Conservation (phyloP, 2,329 filamentous ascomycete species). For the Diaporthe sp. region DNA sequence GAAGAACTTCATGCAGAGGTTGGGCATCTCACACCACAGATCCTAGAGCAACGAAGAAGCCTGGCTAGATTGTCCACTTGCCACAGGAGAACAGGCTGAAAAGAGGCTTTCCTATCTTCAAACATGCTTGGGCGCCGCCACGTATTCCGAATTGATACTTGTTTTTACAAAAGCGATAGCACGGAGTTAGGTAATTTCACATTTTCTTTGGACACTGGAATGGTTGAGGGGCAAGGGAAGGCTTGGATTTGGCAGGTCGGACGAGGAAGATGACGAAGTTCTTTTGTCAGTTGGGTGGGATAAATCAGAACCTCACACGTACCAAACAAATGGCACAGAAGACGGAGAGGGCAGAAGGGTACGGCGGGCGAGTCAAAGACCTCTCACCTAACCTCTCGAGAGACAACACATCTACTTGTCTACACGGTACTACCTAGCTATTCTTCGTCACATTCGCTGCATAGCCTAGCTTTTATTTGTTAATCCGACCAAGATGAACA, state of each 20-base stretch:
- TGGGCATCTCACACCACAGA: conserved; percentile 30
- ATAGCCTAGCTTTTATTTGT: conserved; percentile 28
- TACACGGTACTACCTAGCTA: conserved; percentile 24
- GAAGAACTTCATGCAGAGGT: conserved; percentile 33
- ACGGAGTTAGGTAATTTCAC: conserved; percentile 26
- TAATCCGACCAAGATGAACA: conserved; percentile 1
- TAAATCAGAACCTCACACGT: neutral
- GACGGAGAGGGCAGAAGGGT: neutral
- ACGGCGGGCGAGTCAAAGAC: neutral
- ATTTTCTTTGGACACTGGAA: neutral
- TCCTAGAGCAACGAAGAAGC: neutral
- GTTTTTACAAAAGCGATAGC: conserved; percentile 17
- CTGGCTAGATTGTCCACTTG: neutral
- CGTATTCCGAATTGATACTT: neutral
- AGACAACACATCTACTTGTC: neutral
- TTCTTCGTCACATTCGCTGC: conserved; percentile 27
- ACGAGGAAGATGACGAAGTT: conserved; percentile 16
- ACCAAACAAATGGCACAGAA: neutral
- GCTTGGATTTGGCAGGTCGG: neutral
- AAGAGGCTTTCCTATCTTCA: neutral
- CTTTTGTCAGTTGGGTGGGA: conserved; percentile 22
- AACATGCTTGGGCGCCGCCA: neutral
- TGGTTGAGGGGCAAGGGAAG: neutral
- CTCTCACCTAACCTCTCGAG: neutral
- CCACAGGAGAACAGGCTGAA: neutral